phyloP scores from a whole-genome alignment of 106 monocot genomes.

The Apostasia shenzhenica region DNA sequence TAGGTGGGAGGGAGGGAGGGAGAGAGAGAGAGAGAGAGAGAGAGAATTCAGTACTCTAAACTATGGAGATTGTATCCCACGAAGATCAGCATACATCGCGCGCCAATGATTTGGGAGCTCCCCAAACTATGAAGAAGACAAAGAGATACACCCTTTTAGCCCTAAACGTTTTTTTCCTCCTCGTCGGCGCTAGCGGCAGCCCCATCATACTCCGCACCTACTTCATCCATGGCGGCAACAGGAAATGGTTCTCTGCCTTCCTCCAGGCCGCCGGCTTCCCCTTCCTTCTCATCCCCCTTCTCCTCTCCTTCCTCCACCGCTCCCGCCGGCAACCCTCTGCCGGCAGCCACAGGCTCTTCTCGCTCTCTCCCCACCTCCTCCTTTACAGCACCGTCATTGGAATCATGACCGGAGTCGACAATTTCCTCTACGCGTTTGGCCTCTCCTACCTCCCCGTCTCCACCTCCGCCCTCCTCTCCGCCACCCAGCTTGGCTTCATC shows the following conservation, averaged over 20 bases:
- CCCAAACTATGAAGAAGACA: too few relatives aligned
- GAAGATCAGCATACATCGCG: too few relatives aligned
- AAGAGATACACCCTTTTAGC: neutral
- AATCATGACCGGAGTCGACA: slow-evolving; percentile 28
- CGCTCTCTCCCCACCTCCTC: slow-evolving; percentile 16
- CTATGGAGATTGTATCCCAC: too few relatives aligned
- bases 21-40: too few relatives aligned
- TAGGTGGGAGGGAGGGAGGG: too few relatives aligned
- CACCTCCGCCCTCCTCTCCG: slow-evolving; percentile 29
- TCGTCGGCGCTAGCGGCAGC: slow-evolving; percentile 6
- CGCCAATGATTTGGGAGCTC: too few relatives aligned
- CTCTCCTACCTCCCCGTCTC: slow-evolving; percentile 28
- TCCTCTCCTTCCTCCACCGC: neutral
- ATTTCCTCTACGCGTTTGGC: slow-evolving; percentile 30
- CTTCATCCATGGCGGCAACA: slow-evolving; percentile 14
- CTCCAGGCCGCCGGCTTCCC: slow-evolving; percentile 14
- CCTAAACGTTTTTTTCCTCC: slow-evolving; percentile 2
- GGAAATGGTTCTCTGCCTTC: slow-evolving; percentile 10
- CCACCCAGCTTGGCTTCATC: slow-evolving; percentile 39
- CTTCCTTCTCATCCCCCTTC: slow-evolving; percentile 4
- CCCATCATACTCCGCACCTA: slow-evolving; percentile 18
- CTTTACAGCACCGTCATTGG: slow-evolving; percentile 15
- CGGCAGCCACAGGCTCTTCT: neutral
- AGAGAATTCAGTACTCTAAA: too few relatives aligned
- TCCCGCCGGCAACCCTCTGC: slow-evolving; percentile 13